A percentile compares a stretch with the other conserved stretches of the same genome.
phyloP scores from a whole-genome alignment of 73 alveolate species.

The Tetrahymena borealis region DNA sequence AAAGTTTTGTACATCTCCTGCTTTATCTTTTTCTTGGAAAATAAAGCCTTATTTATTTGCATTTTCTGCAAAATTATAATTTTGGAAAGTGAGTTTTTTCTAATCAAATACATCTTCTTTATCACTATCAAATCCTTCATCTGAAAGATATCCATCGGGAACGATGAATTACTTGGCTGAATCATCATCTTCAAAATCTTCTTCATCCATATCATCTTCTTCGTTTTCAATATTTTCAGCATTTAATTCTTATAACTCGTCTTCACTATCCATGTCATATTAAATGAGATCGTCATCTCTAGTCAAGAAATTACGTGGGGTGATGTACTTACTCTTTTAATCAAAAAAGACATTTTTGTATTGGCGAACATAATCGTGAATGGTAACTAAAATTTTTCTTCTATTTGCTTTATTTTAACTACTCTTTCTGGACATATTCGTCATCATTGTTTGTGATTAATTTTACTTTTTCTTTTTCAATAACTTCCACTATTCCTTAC shows the following conservation, averaged over 20 bases:
- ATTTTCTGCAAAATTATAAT: not conserved
- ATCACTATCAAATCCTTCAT: not conserved
- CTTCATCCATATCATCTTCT: not conserved
- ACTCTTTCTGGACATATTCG: not conserved
- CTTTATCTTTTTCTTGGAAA: not conserved
- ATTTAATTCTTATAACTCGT: not conserved
- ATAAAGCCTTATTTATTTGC: not conserved
- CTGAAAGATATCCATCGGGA: not conserved
- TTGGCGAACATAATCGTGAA: not conserved
- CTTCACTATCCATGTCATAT: not conserved
- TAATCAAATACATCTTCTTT: not conserved
- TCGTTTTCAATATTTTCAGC: not conserved
- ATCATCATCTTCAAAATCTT: not conserved
- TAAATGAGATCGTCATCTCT: not conserved
- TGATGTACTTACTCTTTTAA: not conserved
- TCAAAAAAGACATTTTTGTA: not conserved
- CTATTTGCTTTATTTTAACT: not conserved
- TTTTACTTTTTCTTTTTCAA: not conserved
- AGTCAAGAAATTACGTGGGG: not conserved
- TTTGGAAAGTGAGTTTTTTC: not conserved
- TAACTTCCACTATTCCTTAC: not conserved
- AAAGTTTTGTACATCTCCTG: not conserved
- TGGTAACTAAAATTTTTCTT: not conserved
- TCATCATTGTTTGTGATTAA: not conserved
- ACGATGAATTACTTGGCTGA: not conserved